phyloP scores from a whole-genome alignment of 805 yeast genomes.

The Lachancea sp. region DNA sequence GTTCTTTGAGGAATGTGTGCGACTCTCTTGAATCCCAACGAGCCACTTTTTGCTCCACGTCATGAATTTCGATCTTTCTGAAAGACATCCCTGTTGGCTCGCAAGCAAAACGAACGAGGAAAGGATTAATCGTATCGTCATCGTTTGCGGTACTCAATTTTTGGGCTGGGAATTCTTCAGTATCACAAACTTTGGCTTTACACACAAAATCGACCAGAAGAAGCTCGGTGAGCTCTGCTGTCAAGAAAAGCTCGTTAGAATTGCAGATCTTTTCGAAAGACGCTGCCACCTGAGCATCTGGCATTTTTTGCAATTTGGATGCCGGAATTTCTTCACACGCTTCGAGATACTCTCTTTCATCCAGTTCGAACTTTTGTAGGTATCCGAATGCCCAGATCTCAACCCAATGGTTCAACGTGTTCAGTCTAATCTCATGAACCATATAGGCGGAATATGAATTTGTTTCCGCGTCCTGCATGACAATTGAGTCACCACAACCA shows the following conservation, averaged over 20 bases:
- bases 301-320: background rate
- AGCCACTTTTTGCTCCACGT: constrained; percentile 4
- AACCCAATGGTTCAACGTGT: constrained; percentile 40
- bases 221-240: constrained; percentile 44
- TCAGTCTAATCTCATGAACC: constrained; percentile 46
- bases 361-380: constrained; percentile 38
- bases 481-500: constrained; percentile 47
- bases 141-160: too few species aligned
- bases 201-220: constrained; percentile 38
- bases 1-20: constrained; percentile 15
- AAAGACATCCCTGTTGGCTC: constrained; percentile 15
- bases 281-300: constrained; percentile 4
- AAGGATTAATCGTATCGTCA: constrained; percentile 1
- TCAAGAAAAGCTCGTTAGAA: constrained; percentile 47
- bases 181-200: constrained; percentile 40
- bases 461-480: constrained; percentile 34
- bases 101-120: constrained; percentile 16
- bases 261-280: constrained; percentile 20
- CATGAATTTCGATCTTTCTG: constrained; percentile 11
- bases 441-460: constrained; percentile 39
- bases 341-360: constrained; percentile 27
- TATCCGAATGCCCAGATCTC: constrained; percentile 46
- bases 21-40: constrained; percentile 13
- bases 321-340: constrained; percentile 11
- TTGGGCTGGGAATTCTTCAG: constrained; percentile 22